Evolutionary conservation across 1,139 yeast genomes (phyloP).

Genomic region (Blastobotrys persicus): DNA sequence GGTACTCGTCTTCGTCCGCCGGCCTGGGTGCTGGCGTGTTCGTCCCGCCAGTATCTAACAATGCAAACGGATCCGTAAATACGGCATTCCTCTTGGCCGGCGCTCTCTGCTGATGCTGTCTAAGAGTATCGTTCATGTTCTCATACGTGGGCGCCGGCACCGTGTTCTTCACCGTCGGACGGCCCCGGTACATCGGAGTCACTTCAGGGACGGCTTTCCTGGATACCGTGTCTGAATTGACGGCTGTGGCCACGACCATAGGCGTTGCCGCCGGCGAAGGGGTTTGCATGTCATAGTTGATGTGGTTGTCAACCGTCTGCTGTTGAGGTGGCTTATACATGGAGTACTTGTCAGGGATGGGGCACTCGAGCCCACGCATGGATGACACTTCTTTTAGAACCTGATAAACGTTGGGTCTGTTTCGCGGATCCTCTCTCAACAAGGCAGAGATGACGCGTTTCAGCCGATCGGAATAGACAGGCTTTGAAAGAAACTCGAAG

Average conservation of each 20-base stretch:
- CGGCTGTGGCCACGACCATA: slow-evolving; percentile 8
- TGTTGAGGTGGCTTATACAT: slow-evolving; percentile 15
- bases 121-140: slow-evolving; percentile 11
- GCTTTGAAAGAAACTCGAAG: slow-evolving; percentile 53
- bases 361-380: slow-evolving; percentile 52
- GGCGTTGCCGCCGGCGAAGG: slow-evolving; percentile 10
- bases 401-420: slow-evolving; percentile 86
- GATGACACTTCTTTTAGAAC: slow-evolving; percentile 66
- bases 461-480: slow-evolving; percentile 40
- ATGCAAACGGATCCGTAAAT: slow-evolving; percentile 22
- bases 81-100: slow-evolving; percentile 15
- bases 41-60: slow-evolving; percentile 17
- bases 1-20: slow-evolving; percentile 8
- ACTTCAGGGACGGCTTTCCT: slow-evolving; percentile 24
- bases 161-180: slow-evolving; percentile 20
- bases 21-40: slow-evolving; percentile 9
- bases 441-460: slow-evolving; percentile 63
- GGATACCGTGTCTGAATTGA: slow-evolving; percentile 9
- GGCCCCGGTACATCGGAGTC: slow-evolving; percentile 31
- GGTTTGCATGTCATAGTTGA: neutral
- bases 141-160: slow-evolving; percentile 9
- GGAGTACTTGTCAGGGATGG: slow-evolving; percentile 41
- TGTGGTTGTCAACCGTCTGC: slow-evolving; percentile 3
- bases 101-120: slow-evolving; percentile 17
- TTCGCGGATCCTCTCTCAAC: slow-evolving; percentile 74